phyloP scores from a whole-genome alignment of 805 yeast species.

The Ogataea henricii region DNA sequence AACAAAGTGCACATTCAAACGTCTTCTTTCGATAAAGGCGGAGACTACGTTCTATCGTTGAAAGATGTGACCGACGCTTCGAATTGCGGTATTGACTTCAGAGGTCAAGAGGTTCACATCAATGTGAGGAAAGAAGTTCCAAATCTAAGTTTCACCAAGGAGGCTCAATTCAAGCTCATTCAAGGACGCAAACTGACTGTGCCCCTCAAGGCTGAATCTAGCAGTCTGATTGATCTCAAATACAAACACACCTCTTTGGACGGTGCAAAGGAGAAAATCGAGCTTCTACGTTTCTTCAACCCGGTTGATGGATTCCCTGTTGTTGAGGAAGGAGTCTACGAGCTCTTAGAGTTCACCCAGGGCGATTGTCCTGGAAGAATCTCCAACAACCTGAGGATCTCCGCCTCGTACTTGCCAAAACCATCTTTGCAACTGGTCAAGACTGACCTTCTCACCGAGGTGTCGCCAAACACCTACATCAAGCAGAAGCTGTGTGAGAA shows the following conservation, averaged over 20 bases:
- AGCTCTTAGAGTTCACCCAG: conserved; percentile 40
- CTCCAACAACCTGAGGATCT: conserved; percentile 20
- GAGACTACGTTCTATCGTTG: conserved; percentile 66
- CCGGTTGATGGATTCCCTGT: conserved; percentile 35
- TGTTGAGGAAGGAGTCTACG: conserved; percentile 45
- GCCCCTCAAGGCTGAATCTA: conserved; percentile 49
- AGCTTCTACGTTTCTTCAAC: conserved; percentile 17
- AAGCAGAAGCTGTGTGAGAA: conserved; percentile 28
- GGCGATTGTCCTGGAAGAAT: conserved; percentile 49
- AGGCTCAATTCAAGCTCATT: conserved; percentile 43
- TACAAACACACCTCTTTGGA: conserved; percentile 34
- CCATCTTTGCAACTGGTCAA: conserved; percentile 27
- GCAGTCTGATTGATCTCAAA: conserved; percentile 33
- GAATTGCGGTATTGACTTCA: conserved; percentile 73
- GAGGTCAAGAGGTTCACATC: conserved; percentile 63
- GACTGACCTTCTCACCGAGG: conserved; percentile 5
- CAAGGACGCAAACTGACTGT: conserved; percentile 62
- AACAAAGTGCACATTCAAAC: conserved; percentile 48
- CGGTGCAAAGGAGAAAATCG: conserved; percentile 15
- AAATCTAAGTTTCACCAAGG: conserved; percentile 36
- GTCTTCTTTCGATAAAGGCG: conserved; percentile 63
- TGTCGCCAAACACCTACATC: conserved; percentile 10
- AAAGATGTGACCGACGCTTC: conserved; percentile 72
- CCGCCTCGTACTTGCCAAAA: conserved; percentile 32
- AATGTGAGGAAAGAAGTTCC: conserved; percentile 74